Evolutionary conservation across 31 red algal genomes (phyloP), one percentile per base, ranked within the genome.

Genomic region (Odonthalia washingtoniensis): DNA sequence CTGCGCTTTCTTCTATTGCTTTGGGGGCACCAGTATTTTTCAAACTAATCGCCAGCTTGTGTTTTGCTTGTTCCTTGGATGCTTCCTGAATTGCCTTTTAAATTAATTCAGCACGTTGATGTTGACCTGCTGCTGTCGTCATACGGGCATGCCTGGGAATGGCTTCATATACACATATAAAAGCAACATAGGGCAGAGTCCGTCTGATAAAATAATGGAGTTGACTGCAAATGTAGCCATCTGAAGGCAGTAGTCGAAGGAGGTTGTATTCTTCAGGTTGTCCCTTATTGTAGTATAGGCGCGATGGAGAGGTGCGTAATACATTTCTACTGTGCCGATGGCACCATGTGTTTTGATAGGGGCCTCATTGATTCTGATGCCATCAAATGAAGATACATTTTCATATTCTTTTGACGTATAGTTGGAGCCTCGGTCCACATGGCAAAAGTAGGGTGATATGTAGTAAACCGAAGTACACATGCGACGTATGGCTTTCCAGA

Each of bases 351-450:
- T 41, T 31, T 84, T 40, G 31, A 78, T 53, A 12, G 74, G 74
- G 21, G 28, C 74, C 17, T 78, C 36, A 57, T 57, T 17, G 12
- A 78, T 21, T 16, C 12, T 53, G 14, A 78, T 78, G 14, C 40
- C 40, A 42, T 78, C 74, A 28, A 33, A 17, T 21, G 28, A 40
- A 44, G 67, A 41, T 16, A 61, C 74, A 14, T 40, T 69, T 61
- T 42, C 45, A 28, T 74, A 74, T 31, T 85, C 82, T 3, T 24
- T 40, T 0, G 82, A 85, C 1, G 74, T 53, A 31, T 74, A 74
- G 40, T 85, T 85, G 0, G 82, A 85, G 32, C 82, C 82, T 53
- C 74, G 82, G 37, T 85, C 82, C 1, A 74, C 68, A 42, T 65
- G 65, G 1, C 72, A 42, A 40, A 85, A 74, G 26, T 85, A 65